Conservation (phyloP, 768 basidiomycete species). For the Pleurotus giganteus region DNA sequence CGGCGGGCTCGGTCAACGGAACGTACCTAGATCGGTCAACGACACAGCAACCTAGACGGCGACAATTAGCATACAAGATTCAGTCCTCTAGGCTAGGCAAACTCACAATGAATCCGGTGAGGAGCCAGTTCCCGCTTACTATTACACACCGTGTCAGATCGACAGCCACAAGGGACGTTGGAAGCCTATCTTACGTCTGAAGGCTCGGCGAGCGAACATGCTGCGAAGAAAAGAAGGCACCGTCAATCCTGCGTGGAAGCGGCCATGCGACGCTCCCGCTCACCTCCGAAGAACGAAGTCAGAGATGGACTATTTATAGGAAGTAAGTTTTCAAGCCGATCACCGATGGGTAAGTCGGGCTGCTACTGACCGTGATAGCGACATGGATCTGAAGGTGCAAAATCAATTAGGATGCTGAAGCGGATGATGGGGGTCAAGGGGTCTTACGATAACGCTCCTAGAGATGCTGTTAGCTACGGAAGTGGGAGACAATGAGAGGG, state of each 20-base stretch:
- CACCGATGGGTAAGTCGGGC: not conserved
- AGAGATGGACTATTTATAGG: constrained; percentile 36
- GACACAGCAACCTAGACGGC: constrained; percentile 32
- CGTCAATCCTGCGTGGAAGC: too few species aligned
- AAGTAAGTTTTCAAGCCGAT: not conserved
- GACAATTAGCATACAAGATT: constrained; percentile 23
- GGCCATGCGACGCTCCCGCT: not conserved
- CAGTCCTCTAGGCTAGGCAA: not conserved
- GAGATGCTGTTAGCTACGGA: not conserved
- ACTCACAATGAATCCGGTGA: constrained; percentile 49
- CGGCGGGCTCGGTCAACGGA: not conserved
- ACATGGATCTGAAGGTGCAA: constrained; percentile 45
- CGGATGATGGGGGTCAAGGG: not conserved
- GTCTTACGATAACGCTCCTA: constrained; percentile 53
- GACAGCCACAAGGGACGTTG: not conserved
- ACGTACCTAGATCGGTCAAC: constrained; percentile 44
- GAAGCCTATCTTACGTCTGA: constrained; percentile 37
- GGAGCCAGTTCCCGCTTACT: constrained; percentile 40
- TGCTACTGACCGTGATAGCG: constrained; percentile 43
- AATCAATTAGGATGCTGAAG: not conserved
- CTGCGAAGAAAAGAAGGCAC: constrained; percentile 17
- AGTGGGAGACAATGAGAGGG: not conserved
- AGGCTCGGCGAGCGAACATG: constrained; percentile 51
- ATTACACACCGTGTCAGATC: constrained; percentile 24
- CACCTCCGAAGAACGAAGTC: constrained; percentile 48